Conservation (phyloP, 2,329 filamentous ascomycete species). For the Mycosphaerelloides madeirae region DNA sequence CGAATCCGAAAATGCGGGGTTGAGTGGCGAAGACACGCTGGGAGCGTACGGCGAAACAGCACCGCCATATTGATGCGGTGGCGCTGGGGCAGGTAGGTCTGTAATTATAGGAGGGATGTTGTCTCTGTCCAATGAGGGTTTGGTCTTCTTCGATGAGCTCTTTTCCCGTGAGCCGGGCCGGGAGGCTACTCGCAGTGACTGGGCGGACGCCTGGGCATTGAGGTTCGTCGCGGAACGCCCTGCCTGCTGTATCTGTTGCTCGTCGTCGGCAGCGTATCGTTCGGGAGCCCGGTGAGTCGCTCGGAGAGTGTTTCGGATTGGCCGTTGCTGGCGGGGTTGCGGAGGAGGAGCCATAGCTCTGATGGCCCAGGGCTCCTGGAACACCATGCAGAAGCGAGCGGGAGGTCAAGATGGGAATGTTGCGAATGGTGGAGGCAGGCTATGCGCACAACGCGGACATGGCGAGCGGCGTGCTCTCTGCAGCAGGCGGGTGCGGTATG, state of each 20-base stretch:
- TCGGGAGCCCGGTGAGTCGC: constrained; percentile 17
- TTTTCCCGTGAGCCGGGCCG: constrained; percentile 15
- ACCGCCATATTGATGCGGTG: constrained; percentile 6
- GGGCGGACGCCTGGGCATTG: constrained; percentile 32
- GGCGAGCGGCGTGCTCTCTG: not conserved
- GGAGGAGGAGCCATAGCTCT: constrained; percentile 17
- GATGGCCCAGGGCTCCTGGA: constrained; percentile 13
- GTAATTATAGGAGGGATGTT: constrained; percentile 4
- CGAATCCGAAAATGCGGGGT: constrained; percentile 16
- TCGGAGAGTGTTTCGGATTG: constrained; percentile 16
- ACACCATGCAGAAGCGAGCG: constrained; percentile 16
- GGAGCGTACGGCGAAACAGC: constrained; percentile 14
- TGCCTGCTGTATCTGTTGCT: constrained; percentile 28
- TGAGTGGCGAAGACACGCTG: constrained; percentile 17
- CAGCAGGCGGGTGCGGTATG: too few species aligned
- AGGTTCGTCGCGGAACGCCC: constrained; percentile 30
- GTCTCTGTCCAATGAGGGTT: constrained; percentile 2
- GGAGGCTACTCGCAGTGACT: constrained; percentile 30
- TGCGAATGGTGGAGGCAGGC: not conserved
- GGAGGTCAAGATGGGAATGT: not conserved
- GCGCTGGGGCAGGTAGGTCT: constrained; percentile 6
- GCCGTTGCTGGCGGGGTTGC: constrained; percentile 3
- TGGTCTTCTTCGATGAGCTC: constrained; percentile 1
- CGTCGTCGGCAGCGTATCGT: constrained; percentile 22
- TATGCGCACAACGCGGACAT: not conserved